These are phyloP conservation scores for Penicillium sp. DNA, from an alignment of 2,329 filamentous ascomycete genomes.

Conservation along the genomic window DNA sequence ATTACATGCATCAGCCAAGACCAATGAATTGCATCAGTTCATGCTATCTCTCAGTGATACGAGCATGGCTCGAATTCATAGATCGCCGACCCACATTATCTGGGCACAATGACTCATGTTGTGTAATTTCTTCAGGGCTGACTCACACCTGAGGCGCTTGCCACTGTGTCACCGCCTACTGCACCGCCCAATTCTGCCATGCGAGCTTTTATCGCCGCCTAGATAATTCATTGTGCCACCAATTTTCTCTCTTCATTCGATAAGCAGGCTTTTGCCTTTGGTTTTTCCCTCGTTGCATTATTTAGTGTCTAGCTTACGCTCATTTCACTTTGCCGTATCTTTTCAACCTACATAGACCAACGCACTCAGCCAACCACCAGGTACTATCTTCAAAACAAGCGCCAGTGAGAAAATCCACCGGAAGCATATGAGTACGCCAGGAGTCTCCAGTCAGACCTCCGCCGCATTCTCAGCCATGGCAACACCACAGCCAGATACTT, in stretches of 20 bases:
- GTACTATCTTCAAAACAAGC: background rate
- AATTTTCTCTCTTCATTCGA: background rate
- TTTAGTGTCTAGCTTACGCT: background rate
- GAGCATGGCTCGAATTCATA: constrained; percentile 8
- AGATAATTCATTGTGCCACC: constrained; percentile 15
- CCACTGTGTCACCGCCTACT: constrained; percentile 16
- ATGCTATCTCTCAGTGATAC: background rate
- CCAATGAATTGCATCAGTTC: background rate
- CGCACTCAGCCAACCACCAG: background rate
- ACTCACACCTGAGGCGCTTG: constrained; percentile 1
- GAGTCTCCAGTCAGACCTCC: background rate
- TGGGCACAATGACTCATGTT: constrained; percentile 11
- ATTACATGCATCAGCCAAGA: background rate
- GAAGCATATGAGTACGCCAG: background rate
- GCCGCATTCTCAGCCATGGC: constrained; percentile 10
- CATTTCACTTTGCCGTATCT: background rate
- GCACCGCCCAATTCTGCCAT: constrained; percentile 23
- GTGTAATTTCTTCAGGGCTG: background rate
- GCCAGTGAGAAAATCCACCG: constrained; percentile 1
- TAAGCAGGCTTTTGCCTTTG: constrained; percentile 2
- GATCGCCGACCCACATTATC: constrained; percentile 5
- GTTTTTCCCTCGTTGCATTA: background rate
- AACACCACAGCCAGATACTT: constrained; percentile 1
- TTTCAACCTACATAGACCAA: background rate
- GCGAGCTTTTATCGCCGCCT: constrained; percentile 22